These are phyloP conservation scores for Spergularia marina DNA, from an alignment of 148 eudicot species.

Conservation along the genomic window DNA sequence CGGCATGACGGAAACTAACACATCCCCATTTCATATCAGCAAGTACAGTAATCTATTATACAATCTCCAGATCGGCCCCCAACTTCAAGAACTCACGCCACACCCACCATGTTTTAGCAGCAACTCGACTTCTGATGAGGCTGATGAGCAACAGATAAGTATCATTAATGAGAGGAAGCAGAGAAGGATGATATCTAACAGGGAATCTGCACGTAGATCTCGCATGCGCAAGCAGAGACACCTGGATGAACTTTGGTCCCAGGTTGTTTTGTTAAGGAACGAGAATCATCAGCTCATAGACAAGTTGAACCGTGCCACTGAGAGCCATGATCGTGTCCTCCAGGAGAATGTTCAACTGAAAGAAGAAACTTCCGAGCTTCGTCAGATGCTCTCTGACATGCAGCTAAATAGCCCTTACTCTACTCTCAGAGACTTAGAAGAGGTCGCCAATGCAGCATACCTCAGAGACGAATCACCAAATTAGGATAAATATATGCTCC, in stretches of 20 bases:
- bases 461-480: slow-evolving; percentile 39
- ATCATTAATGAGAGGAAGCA: slow-evolving; percentile 85
- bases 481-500: slow-evolving; percentile 32
- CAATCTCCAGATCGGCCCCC: slow-evolving; percentile 49
- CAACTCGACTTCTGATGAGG: slow-evolving; percentile 90
- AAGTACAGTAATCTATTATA: slow-evolving; percentile 42
- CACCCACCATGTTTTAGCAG: slow-evolving; percentile 55
- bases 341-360: slow-evolving; percentile 78
- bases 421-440: slow-evolving; percentile 53
- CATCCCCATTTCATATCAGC: slow-evolving; percentile 36
- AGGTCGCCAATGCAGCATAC: slow-evolving; percentile 47
- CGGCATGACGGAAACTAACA: slow-evolving; percentile 25
- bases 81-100: slow-evolving; percentile 42
- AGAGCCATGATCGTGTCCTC: slow-evolving; percentile 51
- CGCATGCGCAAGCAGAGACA: slow-evolving; percentile 97
- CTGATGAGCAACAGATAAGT: slow-evolving; percentile 69
- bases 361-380: slow-evolving; percentile 68
- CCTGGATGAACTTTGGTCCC: slow-evolving; percentile 87
- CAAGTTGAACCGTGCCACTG: slow-evolving; percentile 59
- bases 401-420: slow-evolving; percentile 63
- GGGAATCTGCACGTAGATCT: slow-evolving; percentile 90
- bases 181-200: slow-evolving; percentile 90
- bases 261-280: slow-evolving; percentile 67
- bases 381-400: slow-evolving; percentile 72
- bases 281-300: slow-evolving; percentile 75